Evolutionary conservation across 1,139 yeast genomes (phyloP).

Genomic region (Candida buenavistaensis): DNA sequence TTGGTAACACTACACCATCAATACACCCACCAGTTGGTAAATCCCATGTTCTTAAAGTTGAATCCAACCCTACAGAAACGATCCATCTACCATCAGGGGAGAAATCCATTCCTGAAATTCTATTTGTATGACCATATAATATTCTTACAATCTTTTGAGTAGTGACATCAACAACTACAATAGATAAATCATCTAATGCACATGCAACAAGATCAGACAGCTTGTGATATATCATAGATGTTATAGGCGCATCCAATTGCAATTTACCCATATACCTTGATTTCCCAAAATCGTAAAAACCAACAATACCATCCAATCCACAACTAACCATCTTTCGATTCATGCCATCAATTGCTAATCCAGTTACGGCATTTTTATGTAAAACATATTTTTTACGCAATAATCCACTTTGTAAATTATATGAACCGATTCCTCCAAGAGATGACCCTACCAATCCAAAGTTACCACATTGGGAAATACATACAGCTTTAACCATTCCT

Average conservation of each 20-base stretch:
- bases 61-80: conserved; percentile 78
- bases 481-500: conserved; percentile 77
- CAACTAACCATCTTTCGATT: conserved; percentile 83
- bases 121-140: conserved; percentile 84
- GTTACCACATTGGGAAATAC: conserved; percentile 91
- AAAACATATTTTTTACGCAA: conserved; percentile 64
- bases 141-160: conserved; percentile 85
- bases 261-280: conserved; percentile 70
- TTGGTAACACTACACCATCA: conserved; percentile 80
- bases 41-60: conserved; percentile 96
- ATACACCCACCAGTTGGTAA: conserved; percentile 96
- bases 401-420: conserved; percentile 87
- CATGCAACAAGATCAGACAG: conserved; percentile 84
- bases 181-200: conserved; percentile 82
- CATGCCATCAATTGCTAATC: conserved; percentile 86
- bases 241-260: conserved; percentile 73
- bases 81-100: conserved; percentile 97
- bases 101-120: conserved; percentile 87
- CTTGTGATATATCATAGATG: conserved; percentile 72
- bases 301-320: conserved; percentile 87
- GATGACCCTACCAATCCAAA: conserved; percentile 94
- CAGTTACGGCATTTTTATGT: conserved; percentile 83
- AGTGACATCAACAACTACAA: conserved; percentile 77
- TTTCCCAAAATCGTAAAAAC: conserved; percentile 81
- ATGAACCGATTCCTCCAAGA: conserved; percentile 83